Evolutionary conservation across 169 alveolate species (phyloP).

Genomic region (Amoebophrya sp.): DNA sequence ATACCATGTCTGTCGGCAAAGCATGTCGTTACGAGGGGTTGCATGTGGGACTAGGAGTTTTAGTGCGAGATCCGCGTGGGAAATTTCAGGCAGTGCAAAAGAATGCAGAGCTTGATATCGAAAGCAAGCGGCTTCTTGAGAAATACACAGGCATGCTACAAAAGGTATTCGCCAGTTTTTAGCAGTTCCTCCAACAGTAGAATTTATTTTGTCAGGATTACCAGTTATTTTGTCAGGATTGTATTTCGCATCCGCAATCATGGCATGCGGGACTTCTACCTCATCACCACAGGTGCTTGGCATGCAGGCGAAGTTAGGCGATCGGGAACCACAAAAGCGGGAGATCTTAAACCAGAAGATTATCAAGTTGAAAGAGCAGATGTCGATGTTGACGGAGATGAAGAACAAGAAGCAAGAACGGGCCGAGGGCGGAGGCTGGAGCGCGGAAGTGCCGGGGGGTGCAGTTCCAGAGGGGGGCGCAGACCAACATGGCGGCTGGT

Average conservation of each 20-base stretch:
- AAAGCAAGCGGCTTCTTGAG: neutral
- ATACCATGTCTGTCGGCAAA: neutral
- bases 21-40: neutral
- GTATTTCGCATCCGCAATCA: no score
- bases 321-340: neutral
- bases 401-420: no score
- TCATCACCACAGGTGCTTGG: no score
- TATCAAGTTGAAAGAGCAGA: neutral
- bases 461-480: neutral
- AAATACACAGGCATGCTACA: neutral
- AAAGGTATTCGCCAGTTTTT: neutral
- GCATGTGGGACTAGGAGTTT: neutral
- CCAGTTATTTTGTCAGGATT: no score
- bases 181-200: no score
- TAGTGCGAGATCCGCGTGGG: neutral
- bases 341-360: neutral
- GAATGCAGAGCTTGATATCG: neutral
- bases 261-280: no score
- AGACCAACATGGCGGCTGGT: neutral
- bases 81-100: neutral
- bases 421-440: neutral
- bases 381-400: neutral
- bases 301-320: neutral
- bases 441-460: neutral
- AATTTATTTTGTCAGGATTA: no score